A percentile compares a stretch with the other conserved stretches of the same genome.
Conservation (phyloP, 192 early-diverging fungal species). For the Coemansia sp. region DNA sequence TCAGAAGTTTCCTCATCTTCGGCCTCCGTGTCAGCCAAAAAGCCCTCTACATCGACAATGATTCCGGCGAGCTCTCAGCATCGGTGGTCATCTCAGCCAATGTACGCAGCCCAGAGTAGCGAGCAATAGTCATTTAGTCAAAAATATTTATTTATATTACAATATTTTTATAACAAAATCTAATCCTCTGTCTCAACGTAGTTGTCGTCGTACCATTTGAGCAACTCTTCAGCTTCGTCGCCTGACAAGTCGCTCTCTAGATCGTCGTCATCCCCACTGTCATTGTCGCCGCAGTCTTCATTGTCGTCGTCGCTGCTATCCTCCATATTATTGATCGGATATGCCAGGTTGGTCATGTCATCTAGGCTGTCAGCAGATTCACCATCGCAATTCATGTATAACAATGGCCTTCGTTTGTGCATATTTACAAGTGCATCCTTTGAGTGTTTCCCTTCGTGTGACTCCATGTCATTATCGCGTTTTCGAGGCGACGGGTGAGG, state of each 20-base stretch:
- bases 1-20: conserved; percentile 3
- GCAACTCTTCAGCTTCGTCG: conserved; percentile 46
- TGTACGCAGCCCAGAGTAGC: conserved; percentile 46
- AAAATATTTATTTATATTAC: conserved; percentile 1
- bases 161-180: background rate
- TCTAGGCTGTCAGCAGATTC: background rate
- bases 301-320: background rate
- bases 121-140: conserved; percentile 20
- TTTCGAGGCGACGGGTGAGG: conserved; percentile 49
- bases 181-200: conserved; percentile 2
- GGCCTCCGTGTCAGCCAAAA: conserved; percentile 8
- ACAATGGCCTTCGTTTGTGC: conserved; percentile 34
- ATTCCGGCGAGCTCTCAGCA: conserved; percentile 36
- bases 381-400: conserved; percentile 9
- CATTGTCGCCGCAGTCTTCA: background rate
- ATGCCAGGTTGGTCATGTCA: background rate
- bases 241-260: conserved; percentile 26
- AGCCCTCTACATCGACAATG: conserved; percentile 17
- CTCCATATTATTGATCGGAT: background rate
- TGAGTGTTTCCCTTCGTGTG: too few species aligned
- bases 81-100: conserved; percentile 33
- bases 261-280: conserved; percentile 10
- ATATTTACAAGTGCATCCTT: conserved; percentile 13
- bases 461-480: background rate
- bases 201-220: conserved; percentile 53